These are phyloP conservation scores for Flaveria linearis DNA, from an alignment of 129 eudicot genomes.

Conservation along the genomic window DNA sequence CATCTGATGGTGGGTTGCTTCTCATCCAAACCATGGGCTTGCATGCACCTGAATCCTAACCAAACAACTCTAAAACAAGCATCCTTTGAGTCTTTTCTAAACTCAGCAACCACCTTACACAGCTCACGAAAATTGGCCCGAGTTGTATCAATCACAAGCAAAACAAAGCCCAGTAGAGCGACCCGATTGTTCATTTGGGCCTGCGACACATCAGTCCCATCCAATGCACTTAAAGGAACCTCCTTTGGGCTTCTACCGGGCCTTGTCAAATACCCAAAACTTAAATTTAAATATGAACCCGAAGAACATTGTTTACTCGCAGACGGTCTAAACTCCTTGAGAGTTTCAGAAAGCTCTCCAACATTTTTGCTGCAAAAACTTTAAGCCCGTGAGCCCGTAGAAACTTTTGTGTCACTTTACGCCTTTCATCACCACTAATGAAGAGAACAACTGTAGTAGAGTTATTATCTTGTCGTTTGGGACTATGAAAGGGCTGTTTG, in stretches of 20 bases:
- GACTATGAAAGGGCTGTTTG: constrained; percentile 25
- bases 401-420: constrained; percentile 33
- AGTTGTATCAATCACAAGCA: constrained; percentile 56
- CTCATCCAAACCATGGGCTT: constrained; percentile 46
- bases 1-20: constrained; percentile 54
- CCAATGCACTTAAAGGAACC: constrained; percentile 50
- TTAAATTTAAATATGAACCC: constrained; percentile 30
- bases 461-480: constrained; percentile 11
- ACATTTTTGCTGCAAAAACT: constrained; percentile 37
- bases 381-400: constrained; percentile 47
- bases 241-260: constrained; percentile 38
- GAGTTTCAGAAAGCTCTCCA: constrained; percentile 40
- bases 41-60: constrained; percentile 45
- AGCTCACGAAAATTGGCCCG: constrained; percentile 40
- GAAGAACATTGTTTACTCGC: constrained; percentile 22
- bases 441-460: constrained; percentile 27
- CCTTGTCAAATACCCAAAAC: constrained; percentile 21
- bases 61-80: constrained; percentile 51
- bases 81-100: constrained; percentile 44
- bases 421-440: constrained; percentile 47
- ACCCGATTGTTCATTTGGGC: not conserved
- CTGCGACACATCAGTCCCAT: constrained; percentile 42
- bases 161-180: constrained; percentile 26
- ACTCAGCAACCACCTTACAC: constrained; percentile 55
- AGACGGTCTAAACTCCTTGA: constrained; percentile 37